Evolutionary conservation across 108 stramenopile genomes (phyloP).

Genomic region (Thalassiosira profunda): DNA sequence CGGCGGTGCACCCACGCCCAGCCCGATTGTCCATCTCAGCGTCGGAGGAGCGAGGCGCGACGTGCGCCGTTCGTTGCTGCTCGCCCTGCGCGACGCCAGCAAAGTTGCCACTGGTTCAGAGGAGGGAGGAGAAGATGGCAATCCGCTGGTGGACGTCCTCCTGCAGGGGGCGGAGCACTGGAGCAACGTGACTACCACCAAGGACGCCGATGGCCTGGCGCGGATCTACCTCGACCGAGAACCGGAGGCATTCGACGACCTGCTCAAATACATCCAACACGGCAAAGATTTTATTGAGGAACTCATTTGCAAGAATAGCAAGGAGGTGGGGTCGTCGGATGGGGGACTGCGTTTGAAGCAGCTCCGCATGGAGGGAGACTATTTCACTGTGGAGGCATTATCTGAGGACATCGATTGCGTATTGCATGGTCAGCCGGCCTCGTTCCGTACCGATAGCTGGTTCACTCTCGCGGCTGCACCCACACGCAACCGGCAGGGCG

Average conservation of each 20-base stretch:
- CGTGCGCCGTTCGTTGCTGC: conserved; percentile 16
- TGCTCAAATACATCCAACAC: conserved; percentile 17
- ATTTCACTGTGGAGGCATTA: conserved; percentile 3
- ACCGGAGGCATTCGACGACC: conserved; percentile 17
- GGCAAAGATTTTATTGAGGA: conserved; percentile 9
- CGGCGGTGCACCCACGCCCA: too few relatives aligned
- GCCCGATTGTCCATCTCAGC: conserved; percentile 22
- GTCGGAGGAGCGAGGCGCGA: conserved; percentile 19
- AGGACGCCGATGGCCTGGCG: conserved; percentile 6
- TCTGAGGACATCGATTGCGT: conserved; percentile 3
- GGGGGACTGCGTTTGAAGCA: conserved; percentile 4
- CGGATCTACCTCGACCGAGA: conserved; percentile 26
- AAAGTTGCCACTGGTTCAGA: neutral
- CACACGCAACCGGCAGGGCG: neutral
- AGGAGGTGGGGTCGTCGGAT: too few relatives aligned
- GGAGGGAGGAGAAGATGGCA: neutral
- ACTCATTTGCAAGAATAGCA: conserved; percentile 3
- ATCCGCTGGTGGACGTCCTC: conserved; percentile 3
- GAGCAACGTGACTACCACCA: conserved; percentile 3
- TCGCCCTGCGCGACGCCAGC: conserved; percentile 7
- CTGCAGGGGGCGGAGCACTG: conserved; percentile 4
- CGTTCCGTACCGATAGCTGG: conserved; percentile 10
- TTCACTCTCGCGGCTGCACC: conserved; percentile 1
- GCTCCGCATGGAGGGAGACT: conserved; percentile 4
- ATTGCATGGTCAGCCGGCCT: conserved; percentile 5